Percentiles rank a stretch among this genome's conserved stretches.
Evolutionary conservation across 1,139 yeast genomes (phyloP).

Genomic region (Geotrichum citri-aurantii): DNA sequence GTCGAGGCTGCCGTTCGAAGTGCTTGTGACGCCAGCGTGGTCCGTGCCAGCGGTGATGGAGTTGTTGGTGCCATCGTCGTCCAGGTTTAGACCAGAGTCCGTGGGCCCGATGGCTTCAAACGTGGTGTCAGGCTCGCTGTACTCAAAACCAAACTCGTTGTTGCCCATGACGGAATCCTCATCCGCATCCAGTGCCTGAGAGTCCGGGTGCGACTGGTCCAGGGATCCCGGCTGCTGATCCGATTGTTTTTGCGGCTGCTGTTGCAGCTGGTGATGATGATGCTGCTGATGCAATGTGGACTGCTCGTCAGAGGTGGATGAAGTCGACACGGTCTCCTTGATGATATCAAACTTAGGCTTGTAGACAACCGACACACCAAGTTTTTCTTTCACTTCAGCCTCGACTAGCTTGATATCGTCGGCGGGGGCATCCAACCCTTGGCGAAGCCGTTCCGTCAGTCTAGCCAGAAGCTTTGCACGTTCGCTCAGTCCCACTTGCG

Average conservation of each 20-base stretch:
- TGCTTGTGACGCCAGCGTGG: background rate
- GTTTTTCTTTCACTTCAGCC: background rate
- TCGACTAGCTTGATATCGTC: background rate
- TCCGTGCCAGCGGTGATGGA: background rate
- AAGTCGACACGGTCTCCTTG: background rate
- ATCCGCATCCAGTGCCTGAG: background rate
- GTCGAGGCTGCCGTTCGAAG: background rate
- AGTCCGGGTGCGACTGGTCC: background rate
- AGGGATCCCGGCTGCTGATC: conserved; percentile 5
- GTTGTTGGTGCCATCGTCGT: background rate
- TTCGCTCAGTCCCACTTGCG: conserved; percentile 1
- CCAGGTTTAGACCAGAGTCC: background rate
- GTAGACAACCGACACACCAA: background rate
- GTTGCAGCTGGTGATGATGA: conserved; percentile 14
- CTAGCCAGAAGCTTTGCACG: background rate
- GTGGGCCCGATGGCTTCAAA: background rate
- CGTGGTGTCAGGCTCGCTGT: background rate
- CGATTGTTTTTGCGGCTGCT: background rate
- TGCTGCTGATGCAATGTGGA: conserved; percentile 12
- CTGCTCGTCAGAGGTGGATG: background rate
- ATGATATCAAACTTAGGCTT: background rate
- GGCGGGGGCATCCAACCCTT: background rate
- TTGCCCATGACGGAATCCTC: background rate
- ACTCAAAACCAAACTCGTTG: background rate
- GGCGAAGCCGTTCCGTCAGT: background rate